Percentiles rank a stretch among this genome's conserved stretches.
Evolutionary conservation across 2,329 filamentous ascomycete genomes (phyloP).

Genomic region (Verticillium nonalfalfae): DNA sequence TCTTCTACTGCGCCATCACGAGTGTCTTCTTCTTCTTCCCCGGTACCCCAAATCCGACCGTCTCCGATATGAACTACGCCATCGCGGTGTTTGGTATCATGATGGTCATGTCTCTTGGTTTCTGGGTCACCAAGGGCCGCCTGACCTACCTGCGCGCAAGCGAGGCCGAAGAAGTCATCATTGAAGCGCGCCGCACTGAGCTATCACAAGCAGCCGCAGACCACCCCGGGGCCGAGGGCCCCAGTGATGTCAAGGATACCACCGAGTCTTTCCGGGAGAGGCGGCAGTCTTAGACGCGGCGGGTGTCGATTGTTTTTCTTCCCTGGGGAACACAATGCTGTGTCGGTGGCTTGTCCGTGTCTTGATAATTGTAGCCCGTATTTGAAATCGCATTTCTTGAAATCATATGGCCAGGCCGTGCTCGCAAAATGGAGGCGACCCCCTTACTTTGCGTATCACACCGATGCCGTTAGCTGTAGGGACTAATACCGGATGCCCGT

Average conservation of each 20-base stretch:
- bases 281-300: neutral
- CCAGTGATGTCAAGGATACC: neutral
- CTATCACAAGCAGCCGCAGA: neutral
- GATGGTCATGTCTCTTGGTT: slow-evolving; percentile 40
- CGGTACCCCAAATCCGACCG: slow-evolving; percentile 31
- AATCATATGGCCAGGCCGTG: too few relatives aligned
- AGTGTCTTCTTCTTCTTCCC: slow-evolving; percentile 53
- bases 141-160: slow-evolving; percentile 22
- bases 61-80: slow-evolving; percentile 50
- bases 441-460: too few relatives aligned
- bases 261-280: neutral
- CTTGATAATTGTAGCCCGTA: neutral
- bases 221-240: neutral
- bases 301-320: neutral
- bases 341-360: neutral
- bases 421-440: too few relatives aligned
- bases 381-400: too few relatives aligned
- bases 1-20: slow-evolving; percentile 44
- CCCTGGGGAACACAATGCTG: neutral
- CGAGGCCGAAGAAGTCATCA: slow-evolving; percentile 1
- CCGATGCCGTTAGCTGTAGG: too few relatives aligned
- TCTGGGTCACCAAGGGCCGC: slow-evolving; percentile 43
- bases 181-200: slow-evolving; percentile 5
- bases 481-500: too few relatives aligned
- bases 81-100: slow-evolving; percentile 51